Percentiles rank a stretch among this genome's conserved stretches.
Evolutionary conservation across 805 yeast species (phyloP).

Genomic region (Debaryomyces maramus): DNA sequence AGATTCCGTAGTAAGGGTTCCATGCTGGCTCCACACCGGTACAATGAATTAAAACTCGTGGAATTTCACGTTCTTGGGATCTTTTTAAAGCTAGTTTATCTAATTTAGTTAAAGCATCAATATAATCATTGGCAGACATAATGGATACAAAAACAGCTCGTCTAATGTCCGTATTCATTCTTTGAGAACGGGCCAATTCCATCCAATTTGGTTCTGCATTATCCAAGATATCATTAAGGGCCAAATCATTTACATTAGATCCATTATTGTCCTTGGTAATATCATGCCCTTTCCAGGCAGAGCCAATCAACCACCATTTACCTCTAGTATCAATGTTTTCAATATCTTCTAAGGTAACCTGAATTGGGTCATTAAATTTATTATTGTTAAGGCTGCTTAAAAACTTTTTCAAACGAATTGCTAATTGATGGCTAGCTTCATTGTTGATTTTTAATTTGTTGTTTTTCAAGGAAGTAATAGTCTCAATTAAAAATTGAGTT

Average conservation of each 20-base stretch:
- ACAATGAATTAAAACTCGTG: constrained; percentile 83
- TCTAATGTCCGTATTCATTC: constrained; percentile 95
- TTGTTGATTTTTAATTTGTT: constrained; percentile 65
- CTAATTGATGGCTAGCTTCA: constrained; percentile 52
- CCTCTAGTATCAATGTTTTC: constrained; percentile 75
- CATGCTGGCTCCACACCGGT: constrained; percentile 76
- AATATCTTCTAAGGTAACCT: constrained; percentile 82
- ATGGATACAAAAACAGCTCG: constrained; percentile 90
- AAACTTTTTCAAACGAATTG: constrained; percentile 61
- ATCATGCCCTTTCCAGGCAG: constrained; percentile 87
- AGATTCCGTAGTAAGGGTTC: constrained; percentile 85
- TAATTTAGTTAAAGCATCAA: constrained; percentile 81
- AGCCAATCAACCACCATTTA: constrained; percentile 99
- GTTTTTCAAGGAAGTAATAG: constrained; percentile 81
- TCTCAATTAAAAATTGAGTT: constrained; percentile 79
- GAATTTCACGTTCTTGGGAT: constrained; percentile 83
- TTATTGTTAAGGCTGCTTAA: constrained; percentile 52
- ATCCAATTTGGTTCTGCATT: constrained; percentile 83
- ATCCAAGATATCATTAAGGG: constrained; percentile 62
- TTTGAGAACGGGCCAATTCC: constrained; percentile 77
- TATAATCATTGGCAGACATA: constrained; percentile 91
- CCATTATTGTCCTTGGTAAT: constrained; percentile 10
- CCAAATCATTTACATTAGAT: constrained; percentile 34
- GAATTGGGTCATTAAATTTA: constrained; percentile 68
- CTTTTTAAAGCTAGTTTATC: constrained; percentile 78